phyloP scores from a whole-genome alignment of 257 asterid species.

The Lantana camara region DNA sequence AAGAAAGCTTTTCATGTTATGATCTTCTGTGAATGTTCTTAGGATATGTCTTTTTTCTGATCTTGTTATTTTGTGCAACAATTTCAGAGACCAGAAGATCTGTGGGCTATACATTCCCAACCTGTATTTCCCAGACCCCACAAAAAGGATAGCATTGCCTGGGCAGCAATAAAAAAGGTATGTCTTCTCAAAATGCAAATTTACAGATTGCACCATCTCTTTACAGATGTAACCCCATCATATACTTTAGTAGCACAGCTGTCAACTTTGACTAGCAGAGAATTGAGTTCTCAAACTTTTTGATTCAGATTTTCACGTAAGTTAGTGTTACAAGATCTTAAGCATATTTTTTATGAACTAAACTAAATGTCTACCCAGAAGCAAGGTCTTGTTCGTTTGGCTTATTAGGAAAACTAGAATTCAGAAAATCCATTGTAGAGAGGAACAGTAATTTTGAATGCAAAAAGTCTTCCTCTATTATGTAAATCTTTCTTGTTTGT shows the following conservation, averaged over 20 bases:
- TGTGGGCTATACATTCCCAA: conserved; percentile 90
- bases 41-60: conserved; percentile 34
- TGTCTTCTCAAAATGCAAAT: not conserved
- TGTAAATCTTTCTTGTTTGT: not conserved
- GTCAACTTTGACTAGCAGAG: conserved; percentile 21
- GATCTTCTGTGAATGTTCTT: conserved; percentile 24
- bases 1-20: conserved; percentile 3
- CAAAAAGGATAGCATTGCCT: conserved; percentile 57
- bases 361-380: not conserved
- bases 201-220: not conserved
- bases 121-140: conserved; percentile 90
- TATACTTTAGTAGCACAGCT: not conserved
- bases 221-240: conserved; percentile 2
- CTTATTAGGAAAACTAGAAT: not conserved
- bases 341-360: not conserved
- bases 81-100: conserved; percentile 91
- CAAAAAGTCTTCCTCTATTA: not conserved
- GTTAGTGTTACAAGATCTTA: not conserved
- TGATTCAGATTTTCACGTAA: not conserved
- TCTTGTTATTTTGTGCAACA: conserved; percentile 26
- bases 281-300: not conserved
- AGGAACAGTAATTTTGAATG: not conserved
- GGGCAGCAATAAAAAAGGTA: conserved; percentile 92
- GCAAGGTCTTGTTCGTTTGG: not conserved
- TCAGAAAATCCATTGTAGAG: not conserved